Conservation (phyloP, 1,284 basidiomycete genomes). For the Cryptococcus sp. region DNA sequence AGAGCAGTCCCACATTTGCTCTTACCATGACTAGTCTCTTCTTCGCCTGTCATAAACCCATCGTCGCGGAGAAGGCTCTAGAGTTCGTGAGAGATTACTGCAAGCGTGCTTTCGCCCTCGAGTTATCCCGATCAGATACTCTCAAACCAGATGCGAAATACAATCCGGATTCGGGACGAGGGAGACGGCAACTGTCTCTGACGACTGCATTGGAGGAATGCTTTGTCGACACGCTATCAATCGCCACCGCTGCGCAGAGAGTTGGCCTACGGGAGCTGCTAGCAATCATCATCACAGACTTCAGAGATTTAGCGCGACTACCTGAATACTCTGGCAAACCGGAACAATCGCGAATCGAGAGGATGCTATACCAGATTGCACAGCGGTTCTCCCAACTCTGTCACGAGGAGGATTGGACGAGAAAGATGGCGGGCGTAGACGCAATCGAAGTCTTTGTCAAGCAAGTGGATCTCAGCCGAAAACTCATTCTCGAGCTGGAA, state of each 20-base stretch:
- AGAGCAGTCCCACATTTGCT: slow-evolving; percentile 34
- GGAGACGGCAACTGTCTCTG: slow-evolving; percentile 32
- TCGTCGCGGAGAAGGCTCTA: slow-evolving; percentile 23
- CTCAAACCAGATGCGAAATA: slow-evolving; percentile 14
- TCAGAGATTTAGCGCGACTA: slow-evolving; percentile 56
- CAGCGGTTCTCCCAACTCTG: slow-evolving; percentile 76
- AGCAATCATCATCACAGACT: slow-evolving; percentile 60
- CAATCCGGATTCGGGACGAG: slow-evolving; percentile 22
- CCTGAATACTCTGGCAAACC: slow-evolving; percentile 44
- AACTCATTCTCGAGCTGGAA: slow-evolving; percentile 84
- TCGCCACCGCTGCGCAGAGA: slow-evolving; percentile 60
- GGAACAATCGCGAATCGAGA: slow-evolving; percentile 54
- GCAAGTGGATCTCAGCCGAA: slow-evolving; percentile 65
- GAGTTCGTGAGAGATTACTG: slow-evolving; percentile 36
- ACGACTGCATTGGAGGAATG: slow-evolving; percentile 53
- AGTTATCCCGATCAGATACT: slow-evolving; percentile 28
- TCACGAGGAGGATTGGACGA: slow-evolving; percentile 79
- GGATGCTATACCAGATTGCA: slow-evolving; percentile 69
- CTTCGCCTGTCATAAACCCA: slow-evolving; percentile 27
- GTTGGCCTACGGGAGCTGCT: slow-evolving; percentile 60
- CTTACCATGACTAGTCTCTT: slow-evolving; percentile 35
- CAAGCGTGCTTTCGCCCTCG: slow-evolving; percentile 34
- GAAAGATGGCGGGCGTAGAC: slow-evolving; percentile 78
- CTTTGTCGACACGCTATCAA: slow-evolving; percentile 73
- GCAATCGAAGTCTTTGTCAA: slow-evolving; percentile 75